These are phyloP conservation scores for Haplosporangium gracile DNA, from an alignment of 192 early-diverging fungal genomes.

Conservation along the genomic window DNA sequence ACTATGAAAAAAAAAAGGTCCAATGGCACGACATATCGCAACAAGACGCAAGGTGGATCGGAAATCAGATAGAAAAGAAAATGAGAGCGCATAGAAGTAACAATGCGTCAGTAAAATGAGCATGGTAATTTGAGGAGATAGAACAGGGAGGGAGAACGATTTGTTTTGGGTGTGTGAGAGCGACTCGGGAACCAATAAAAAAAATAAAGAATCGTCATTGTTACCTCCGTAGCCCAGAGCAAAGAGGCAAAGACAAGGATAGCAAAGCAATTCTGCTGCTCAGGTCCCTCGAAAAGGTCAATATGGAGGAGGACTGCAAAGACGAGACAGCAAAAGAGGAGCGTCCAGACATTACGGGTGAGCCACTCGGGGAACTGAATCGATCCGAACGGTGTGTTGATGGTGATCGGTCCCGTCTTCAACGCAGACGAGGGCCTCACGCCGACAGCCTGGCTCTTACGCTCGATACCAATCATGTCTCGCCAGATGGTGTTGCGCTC, in stretches of 20 bases:
- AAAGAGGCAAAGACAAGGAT: constrained; percentile 91
- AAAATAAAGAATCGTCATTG: not conserved
- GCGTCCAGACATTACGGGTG: constrained; percentile 52
- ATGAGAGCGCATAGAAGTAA: not conserved
- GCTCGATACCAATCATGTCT: constrained; percentile 94
- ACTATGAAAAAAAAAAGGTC: constrained; percentile 57
- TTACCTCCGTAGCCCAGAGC: constrained; percentile 94
- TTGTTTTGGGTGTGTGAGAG: not conserved
- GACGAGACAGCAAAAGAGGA: constrained; percentile 66
- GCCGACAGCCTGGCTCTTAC: constrained; percentile 81
- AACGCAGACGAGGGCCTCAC: constrained; percentile 54
- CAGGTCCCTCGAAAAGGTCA: constrained; percentile 74
- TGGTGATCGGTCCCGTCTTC: constrained; percentile 31
- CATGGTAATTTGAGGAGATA: not conserved
- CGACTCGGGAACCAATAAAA: not conserved
- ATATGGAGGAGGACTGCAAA: constrained; percentile 72
- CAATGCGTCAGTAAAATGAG: constrained; percentile 3
- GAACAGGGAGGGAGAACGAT: not conserved
- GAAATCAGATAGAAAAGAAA: not conserved
- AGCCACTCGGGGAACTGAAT: constrained; percentile 63
- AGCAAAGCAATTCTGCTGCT: constrained; percentile 93
- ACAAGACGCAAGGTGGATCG: not conserved
- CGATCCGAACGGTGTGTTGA: constrained; percentile 65
- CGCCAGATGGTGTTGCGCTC: constrained; percentile 98
- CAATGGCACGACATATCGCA: not conserved